These are phyloP conservation scores for Barbarea vulgaris DNA, from an alignment of 345 rosid genomes.

Conservation along the genomic window DNA sequence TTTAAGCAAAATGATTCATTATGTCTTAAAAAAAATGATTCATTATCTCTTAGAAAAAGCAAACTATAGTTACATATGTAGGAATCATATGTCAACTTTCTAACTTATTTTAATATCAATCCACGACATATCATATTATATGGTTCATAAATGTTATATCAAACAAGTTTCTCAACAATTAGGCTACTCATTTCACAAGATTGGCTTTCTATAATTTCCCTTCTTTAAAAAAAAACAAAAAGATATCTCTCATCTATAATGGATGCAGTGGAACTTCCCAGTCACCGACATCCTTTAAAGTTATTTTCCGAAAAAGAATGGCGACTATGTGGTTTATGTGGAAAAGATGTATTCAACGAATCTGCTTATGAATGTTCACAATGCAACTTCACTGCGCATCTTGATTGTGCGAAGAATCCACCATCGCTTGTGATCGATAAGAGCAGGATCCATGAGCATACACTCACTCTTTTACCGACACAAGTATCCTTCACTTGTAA, in stretches of 20 bases:
- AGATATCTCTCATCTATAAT: background rate
- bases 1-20: background rate
- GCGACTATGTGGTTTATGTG: conserved; percentile 18
- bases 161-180: background rate
- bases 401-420: conserved; percentile 12
- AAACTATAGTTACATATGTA: background rate
- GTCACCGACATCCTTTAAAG: conserved; percentile 18
- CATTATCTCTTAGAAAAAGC: background rate
- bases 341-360: background rate
- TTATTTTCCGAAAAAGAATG: background rate
- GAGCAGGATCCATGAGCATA: conserved; percentile 2
- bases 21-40: background rate
- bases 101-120: background rate
- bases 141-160: background rate
- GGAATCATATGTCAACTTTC: background rate
- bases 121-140: background rate
- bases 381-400: conserved; percentile 14
- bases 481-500: conserved; percentile 6
- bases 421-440: background rate
- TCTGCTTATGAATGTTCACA: conserved; percentile 5
- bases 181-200: background rate
- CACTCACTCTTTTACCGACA: conserved; percentile 11
- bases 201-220: background rate
- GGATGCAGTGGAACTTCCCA: background rate
- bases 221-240: background rate